Base-by-base conservation (phyloP, 2,329 filamentous ascomycete genomes). In the Hypomyces perniciosus region DNA sequence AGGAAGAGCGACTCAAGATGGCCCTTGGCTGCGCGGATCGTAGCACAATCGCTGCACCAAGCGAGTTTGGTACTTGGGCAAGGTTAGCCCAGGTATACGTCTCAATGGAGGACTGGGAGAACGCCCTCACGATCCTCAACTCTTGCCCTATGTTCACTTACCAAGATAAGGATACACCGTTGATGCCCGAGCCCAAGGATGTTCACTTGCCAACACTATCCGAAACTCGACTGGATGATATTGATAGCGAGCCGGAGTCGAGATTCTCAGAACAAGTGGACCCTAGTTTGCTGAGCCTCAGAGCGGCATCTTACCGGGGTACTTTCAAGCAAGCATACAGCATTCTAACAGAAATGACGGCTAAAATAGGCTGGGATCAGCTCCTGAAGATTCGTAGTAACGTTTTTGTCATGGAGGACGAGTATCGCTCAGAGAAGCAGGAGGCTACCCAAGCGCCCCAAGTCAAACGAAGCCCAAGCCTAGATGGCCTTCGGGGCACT, bases 71-170 rank as follows among this genome's bases (percentile, higher is more conserved):
- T 48, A 97, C 93, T 1, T 99, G 93, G 93, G 92, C 93, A 51
- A 80, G 91, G 51, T 72, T 99, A 56, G 91, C 91, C 2, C 90
- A 97, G 65, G 87, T 97, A 31, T 99, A 99, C 61, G 88, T 97
- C 50, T 82, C 86, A 45, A 82, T 95, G 71, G 93, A 99, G 66
- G 89, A 95, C 65, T 99, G 93, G 90, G 93, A 97, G 64, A 83
- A 97, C 59, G 93, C 93, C 1, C 79, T 99, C 27, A 84, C 95
- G 5, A 97, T 93, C 4, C 78, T 99, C 47, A 99, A 99, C 72
- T 99, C 93, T 13, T 99, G 93, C 68, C 93, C 93, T 7, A 99
- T 99, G 93, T 99, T 99, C 69, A 99, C 93, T 6, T 97, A 99
- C 68, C 93, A 97, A 69, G 93, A 99, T 70, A 97, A 96, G 69